These are phyloP conservation scores for Hydrangea macrophylla DNA, from an alignment of 148 eudicot genomes.

Conservation along the genomic window DNA sequence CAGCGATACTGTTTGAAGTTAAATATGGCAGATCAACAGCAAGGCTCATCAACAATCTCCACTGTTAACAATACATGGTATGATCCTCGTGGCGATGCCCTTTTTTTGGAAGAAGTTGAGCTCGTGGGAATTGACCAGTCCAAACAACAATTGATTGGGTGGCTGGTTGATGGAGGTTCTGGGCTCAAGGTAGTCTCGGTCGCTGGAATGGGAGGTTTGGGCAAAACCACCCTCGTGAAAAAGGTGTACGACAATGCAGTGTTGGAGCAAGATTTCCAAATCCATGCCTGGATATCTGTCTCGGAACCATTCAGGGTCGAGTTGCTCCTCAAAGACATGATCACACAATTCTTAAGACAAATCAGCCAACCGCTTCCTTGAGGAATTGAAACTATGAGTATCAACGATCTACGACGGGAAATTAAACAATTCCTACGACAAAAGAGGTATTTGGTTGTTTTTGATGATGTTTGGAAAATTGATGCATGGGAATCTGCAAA, in stretches of 20 bases:
- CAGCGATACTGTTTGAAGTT: not conserved
- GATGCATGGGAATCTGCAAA: not conserved
- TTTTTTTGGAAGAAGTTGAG: not conserved
- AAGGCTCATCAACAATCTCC: not conserved
- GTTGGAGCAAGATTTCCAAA: not conserved
- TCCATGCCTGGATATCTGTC: slow-evolving; percentile 17
- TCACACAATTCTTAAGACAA: not conserved
- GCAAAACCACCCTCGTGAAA: slow-evolving; percentile 23
- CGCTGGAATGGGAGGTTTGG: slow-evolving; percentile 21
- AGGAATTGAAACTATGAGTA: not conserved
- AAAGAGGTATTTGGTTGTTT: not conserved
- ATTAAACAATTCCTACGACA: not conserved
- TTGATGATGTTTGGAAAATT: not conserved
- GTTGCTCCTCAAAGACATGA: slow-evolving; percentile 2
- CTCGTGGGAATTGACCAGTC: not conserved
- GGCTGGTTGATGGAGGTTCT: not conserved
- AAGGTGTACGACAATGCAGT: slow-evolving; percentile 2
- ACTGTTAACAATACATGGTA: not conserved
- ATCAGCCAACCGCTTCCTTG: not conserved
- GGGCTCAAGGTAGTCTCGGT: slow-evolving; percentile 9
- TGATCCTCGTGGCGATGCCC: not conserved
- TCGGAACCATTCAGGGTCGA: not conserved
- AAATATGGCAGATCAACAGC: not conserved
- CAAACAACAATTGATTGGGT: not conserved
- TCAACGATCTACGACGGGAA: not conserved